Conservation (phyloP, 2,329 filamentous ascomycete genomes). For the Colletotrichum sansevieriae region DNA sequence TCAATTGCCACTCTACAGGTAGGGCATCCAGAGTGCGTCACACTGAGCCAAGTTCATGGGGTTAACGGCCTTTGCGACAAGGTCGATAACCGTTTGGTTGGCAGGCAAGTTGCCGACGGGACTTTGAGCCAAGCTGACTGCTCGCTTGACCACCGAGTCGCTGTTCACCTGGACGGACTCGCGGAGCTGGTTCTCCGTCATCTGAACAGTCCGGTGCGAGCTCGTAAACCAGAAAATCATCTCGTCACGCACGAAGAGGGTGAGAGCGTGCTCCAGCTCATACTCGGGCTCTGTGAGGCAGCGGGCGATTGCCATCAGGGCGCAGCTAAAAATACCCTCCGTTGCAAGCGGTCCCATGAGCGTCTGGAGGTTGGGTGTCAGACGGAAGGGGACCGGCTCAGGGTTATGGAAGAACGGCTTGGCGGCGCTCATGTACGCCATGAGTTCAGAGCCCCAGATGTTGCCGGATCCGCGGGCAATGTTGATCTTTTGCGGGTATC, state of each 20-base stretch:
- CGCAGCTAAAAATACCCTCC: slow-evolving; percentile 95
- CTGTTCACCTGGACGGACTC: slow-evolving; percentile 88
- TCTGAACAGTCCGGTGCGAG: slow-evolving; percentile 73
- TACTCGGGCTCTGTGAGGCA: slow-evolving; percentile 90
- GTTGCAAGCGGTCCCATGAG: slow-evolving; percentile 96
- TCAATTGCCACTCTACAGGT: slow-evolving; percentile 69
- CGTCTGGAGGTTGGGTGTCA: slow-evolving; percentile 95
- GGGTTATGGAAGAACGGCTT: slow-evolving; percentile 95
- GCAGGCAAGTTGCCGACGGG: slow-evolving; percentile 87
- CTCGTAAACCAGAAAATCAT: slow-evolving; percentile 97
- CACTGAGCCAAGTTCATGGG: slow-evolving; percentile 89
- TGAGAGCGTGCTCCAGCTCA: slow-evolving; percentile 95
- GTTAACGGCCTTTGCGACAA: slow-evolving; percentile 93
- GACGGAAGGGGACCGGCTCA: slow-evolving; percentile 95
- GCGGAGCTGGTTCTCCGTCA: slow-evolving; percentile 74
- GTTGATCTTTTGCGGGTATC: slow-evolving; percentile 95
- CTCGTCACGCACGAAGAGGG: slow-evolving; percentile 95
- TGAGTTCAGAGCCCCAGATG: slow-evolving; percentile 95
- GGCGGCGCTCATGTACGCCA: slow-evolving; percentile 86
- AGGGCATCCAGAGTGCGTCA: slow-evolving; percentile 98
- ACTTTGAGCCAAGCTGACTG: slow-evolving; percentile 83
- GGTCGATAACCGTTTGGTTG: slow-evolving; percentile 96
- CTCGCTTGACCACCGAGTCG: slow-evolving; percentile 91
- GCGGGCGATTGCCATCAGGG: slow-evolving; percentile 95
- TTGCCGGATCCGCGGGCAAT: slow-evolving; percentile 90